phyloP scores from a whole-genome alignment of 495 filamentous ascomycete species.

The Aspergillus leporis region DNA sequence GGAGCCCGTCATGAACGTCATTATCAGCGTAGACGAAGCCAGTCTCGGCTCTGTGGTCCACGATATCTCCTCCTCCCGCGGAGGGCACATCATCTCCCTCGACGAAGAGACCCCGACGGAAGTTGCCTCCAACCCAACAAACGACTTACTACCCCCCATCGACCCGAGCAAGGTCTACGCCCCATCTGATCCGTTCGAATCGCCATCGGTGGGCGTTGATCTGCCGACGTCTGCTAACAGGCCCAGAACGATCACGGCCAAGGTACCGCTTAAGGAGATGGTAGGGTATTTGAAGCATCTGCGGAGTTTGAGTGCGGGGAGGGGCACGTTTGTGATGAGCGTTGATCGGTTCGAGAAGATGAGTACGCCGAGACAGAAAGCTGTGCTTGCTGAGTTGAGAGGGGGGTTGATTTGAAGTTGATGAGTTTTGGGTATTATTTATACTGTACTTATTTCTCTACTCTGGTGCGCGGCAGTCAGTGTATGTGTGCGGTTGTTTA shows the following conservation, averaged over 20 bases:
- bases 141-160: conserved; percentile 47
- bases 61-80: conserved; percentile 78
- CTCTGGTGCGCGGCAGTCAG: not conserved
- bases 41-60: conserved; percentile 84
- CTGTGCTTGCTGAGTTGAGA: conserved; percentile 53
- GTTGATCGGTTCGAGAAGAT: conserved; percentile 90
- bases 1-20: conserved; percentile 89
- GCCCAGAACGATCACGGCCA: conserved; percentile 69
- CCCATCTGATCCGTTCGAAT: conserved; percentile 80
- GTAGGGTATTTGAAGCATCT: conserved; percentile 92
- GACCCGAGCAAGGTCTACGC: conserved; percentile 75
- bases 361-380: conserved; percentile 61
- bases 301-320: conserved; percentile 80
- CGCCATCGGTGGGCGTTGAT: conserved; percentile 29
- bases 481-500: no score
- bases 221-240: conserved; percentile 30
- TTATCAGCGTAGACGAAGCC: conserved; percentile 79
- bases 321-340: conserved; percentile 90
- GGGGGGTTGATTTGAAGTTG: conserved; percentile 29
- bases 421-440: not conserved
- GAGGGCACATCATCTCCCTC: conserved; percentile 82
- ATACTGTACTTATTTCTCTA: not conserved
- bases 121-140: conserved; percentile 16
- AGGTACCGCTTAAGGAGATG: conserved; percentile 94
- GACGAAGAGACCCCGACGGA: conserved; percentile 57